Percentiles rank a stretch among this genome's conserved stretches.
Evolutionary conservation across 139 green algal genomes (phyloP).

Genomic region (Spirogloea muscicola): DNA sequence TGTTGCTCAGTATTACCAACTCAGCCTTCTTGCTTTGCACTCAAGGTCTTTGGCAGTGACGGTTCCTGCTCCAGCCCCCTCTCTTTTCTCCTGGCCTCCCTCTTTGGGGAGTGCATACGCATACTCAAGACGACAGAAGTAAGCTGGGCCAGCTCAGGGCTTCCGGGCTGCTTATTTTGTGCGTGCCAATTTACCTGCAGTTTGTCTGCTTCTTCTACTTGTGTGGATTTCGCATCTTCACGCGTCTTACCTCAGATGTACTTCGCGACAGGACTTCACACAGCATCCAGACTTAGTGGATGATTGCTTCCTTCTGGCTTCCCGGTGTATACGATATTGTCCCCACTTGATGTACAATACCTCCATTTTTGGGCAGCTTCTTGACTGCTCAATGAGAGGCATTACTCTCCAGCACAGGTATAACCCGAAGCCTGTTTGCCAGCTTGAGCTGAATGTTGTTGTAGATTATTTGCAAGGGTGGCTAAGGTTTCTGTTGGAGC

Average conservation of each 20-base stretch:
- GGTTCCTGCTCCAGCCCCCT: conserved; percentile 2
- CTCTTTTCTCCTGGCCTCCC: neutral
- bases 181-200: neutral
- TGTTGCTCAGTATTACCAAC: neutral
- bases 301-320: conserved; percentile 46
- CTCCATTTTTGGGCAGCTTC: conserved; percentile 12
- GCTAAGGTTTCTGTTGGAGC: too few relatives aligned
- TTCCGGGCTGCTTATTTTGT: too few relatives aligned
- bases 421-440: too few relatives aligned
- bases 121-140: conserved; percentile 21
- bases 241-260: neutral
- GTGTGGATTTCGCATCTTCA: neutral
- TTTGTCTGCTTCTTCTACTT: conserved; percentile 1
- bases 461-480: too few relatives aligned
- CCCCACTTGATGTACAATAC: conserved; percentile 25
- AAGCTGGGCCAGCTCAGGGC: conserved; percentile 10
- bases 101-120: conserved; percentile 18
- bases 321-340: conserved; percentile 45
- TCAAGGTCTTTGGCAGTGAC: conserved; percentile 31
- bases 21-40: neutral
- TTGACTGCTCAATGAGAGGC: conserved; percentile 35
- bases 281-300: conserved; percentile 34
- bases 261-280: conserved; percentile 32
- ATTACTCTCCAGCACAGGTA: conserved; percentile 38
- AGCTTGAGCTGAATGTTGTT: too few relatives aligned